These are phyloP conservation scores for Colletotrichum tabaci DNA, from an alignment of 2,329 filamentous ascomycete genomes.

Conservation along the genomic window DNA sequence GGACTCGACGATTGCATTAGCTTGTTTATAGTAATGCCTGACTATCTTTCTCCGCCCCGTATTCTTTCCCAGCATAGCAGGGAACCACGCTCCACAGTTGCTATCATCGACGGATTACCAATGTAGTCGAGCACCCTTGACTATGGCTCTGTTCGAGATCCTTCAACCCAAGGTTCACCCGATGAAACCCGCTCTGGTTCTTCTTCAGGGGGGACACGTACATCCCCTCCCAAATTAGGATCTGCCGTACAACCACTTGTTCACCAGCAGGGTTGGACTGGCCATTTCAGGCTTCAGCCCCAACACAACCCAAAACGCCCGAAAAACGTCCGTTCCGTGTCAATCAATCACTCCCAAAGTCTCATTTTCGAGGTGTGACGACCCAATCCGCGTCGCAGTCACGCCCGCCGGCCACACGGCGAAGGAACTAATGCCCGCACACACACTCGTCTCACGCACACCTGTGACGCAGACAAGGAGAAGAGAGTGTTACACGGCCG, in stretches of 20 bases:
- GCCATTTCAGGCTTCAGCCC: neutral
- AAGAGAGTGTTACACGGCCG: constrained; percentile 15
- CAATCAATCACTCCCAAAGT: no score
- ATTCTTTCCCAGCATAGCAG: no score
- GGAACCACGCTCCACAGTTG: no score
- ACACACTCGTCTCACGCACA: neutral
- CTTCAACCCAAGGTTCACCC: neutral
- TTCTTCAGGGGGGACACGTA: neutral
- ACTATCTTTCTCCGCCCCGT: no score
- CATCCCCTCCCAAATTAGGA: neutral
- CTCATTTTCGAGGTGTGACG: neutral
- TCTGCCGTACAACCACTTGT: neutral
- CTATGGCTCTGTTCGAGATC: neutral
- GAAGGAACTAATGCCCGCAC: constrained; percentile 9
- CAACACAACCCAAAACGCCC: neutral
- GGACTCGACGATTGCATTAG: no score
- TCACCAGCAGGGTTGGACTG: neutral
- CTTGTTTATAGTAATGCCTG: no score
- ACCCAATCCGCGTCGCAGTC: neutral
- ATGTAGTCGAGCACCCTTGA: neutral
- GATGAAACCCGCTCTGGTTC: neutral
- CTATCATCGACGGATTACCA: neutral
- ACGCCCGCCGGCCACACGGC: constrained; percentile 10
- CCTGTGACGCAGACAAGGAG: neutral
- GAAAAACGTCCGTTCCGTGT: neutral